Evolutionary conservation across 495 filamentous ascomycete genomes (phyloP), one percentile per base, ranked within the genome.

Genomic region (Pseudoneurospora amorphoporcata): DNA sequence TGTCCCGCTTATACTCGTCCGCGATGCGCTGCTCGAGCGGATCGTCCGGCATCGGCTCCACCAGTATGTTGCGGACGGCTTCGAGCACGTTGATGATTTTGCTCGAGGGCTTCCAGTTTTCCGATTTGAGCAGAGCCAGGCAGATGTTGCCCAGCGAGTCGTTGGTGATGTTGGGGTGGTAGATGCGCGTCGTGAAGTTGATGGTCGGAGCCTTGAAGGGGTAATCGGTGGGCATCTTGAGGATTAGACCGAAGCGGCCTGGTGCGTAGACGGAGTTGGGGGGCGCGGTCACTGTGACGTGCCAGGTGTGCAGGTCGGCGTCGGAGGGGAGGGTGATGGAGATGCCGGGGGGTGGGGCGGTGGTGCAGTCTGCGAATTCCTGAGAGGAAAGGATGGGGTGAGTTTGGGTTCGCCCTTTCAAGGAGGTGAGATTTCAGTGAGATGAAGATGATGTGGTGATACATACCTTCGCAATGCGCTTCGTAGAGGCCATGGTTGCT

Each of bases 121-220:
- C 96, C 32, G 89, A 76, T 72, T 94, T 91, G 74, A 99, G 87
- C 82, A 97, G 89, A 10, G 90, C 92, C 41, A 99, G 87, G 81
- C 95, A 99, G 92, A 99, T 97, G 78, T 86, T 89, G 9, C 95
- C 95, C 72, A 91, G 68, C 75, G 90, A 90, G 81, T 98, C 96
- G 86, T 97, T 97, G 78, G 92, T 94, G 65, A 99, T 90, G 83
- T 99, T 99, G 16, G 96, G 96, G 86, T 99, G 95, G 86, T 97
- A 99, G 83, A 99, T 93, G 79, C 95, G 97, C 45, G 95, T 99
- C 69, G 88, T 86, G 88, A 98, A 99, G 76, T 85, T 90, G 74
- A 99, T 87, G 41, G 84, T 86, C 0, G 96, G 96, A 5, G 95
- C 90, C 77, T 96, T 97, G 90, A 98, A 99, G 10, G 95, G 95